phyloP scores from a whole-genome alignment of 2,329 filamentous ascomycete genomes.

The Ceratocystis colombiana region DNA sequence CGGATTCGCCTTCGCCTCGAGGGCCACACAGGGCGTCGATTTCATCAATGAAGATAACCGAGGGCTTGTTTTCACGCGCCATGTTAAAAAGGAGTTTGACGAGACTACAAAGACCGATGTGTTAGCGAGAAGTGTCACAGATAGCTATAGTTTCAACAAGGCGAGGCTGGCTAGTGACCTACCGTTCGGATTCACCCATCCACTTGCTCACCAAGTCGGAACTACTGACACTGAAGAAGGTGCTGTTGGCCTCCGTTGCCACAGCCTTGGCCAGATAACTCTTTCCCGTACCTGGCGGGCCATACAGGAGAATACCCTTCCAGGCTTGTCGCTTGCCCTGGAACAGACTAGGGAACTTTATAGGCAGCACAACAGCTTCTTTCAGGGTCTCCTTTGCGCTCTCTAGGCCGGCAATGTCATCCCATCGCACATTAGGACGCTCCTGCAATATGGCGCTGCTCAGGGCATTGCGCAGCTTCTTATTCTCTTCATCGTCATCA shows the following conservation, averaged over 20 bases:
- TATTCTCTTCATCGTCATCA: conserved; percentile 77
- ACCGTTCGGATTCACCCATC: conserved; percentile 99
- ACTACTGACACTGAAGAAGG: conserved; percentile 97
- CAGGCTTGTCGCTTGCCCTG: conserved; percentile 93
- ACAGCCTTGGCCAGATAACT: conserved; percentile 96
- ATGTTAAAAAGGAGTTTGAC: conserved; percentile 96
- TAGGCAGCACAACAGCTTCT: conserved; percentile 92
- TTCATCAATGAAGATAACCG: conserved; percentile 98
- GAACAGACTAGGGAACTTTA: conserved; percentile 96
- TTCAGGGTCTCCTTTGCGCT: conserved; percentile 93
- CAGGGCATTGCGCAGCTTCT: conserved; percentile 86
- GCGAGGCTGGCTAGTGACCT: conserved; percentile 27
- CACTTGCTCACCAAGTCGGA: conserved; percentile 97
- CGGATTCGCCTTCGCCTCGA: conserved; percentile 86
- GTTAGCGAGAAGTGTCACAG: not conserved
- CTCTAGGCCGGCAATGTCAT: conserved; percentile 92
- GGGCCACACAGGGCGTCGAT: conserved; percentile 94
- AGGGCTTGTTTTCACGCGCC: conserved; percentile 94
- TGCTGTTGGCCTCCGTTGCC: conserved; percentile 95
- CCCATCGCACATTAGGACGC: conserved; percentile 94
- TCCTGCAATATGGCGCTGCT: conserved; percentile 88
- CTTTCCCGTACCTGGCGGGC: conserved; percentile 93
- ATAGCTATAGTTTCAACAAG: conserved; percentile 21
- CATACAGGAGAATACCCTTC: conserved; percentile 95
- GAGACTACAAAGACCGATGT: conserved; percentile 45